Evolutionary conservation across 1,139 yeast genomes (phyloP).

Genomic region (Geotrichum aggregatum): DNA sequence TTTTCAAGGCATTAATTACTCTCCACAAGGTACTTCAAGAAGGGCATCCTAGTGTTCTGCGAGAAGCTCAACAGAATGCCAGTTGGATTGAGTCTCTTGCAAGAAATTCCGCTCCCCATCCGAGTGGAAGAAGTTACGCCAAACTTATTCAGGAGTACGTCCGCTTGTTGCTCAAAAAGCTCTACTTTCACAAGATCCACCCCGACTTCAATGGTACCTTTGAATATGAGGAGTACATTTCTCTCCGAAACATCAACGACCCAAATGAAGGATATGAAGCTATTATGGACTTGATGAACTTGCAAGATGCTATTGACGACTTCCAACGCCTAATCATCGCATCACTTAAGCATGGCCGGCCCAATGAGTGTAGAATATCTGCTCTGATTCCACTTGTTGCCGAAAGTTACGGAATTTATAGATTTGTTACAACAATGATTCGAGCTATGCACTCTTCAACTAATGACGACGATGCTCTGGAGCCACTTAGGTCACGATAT

Average conservation of each 20-base stretch:
- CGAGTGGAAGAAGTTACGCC: constrained; percentile 54
- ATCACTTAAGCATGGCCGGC: constrained; percentile 58
- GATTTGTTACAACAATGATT: constrained; percentile 84
- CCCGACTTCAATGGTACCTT: constrained; percentile 92
- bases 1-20: constrained; percentile 82
- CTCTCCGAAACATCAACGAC: constrained; percentile 81
- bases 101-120: constrained; percentile 26
- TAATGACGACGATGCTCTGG: constrained; percentile 72
- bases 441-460: constrained; percentile 80
- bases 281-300: constrained; percentile 74
- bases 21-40: constrained; percentile 94
- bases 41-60: constrained; percentile 82
- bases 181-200: constrained; percentile 78
- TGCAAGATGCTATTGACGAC: constrained; percentile 81
- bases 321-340: constrained; percentile 76
- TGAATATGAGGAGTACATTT: constrained; percentile 91
- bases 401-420: constrained; percentile 91
- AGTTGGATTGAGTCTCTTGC: constrained; percentile 52
- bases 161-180: constrained; percentile 61
- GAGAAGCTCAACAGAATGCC: constrained; percentile 73
- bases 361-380: constrained; percentile 77
- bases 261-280: constrained; percentile 96
- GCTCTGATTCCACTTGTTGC: constrained; percentile 87
- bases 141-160: constrained; percentile 76
- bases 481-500: constrained; percentile 69